These are phyloP conservation scores for Hyaloperonospora arabidopsidis DNA, from an alignment of 352 stramenopile genomes.

Conservation along the genomic window DNA sequence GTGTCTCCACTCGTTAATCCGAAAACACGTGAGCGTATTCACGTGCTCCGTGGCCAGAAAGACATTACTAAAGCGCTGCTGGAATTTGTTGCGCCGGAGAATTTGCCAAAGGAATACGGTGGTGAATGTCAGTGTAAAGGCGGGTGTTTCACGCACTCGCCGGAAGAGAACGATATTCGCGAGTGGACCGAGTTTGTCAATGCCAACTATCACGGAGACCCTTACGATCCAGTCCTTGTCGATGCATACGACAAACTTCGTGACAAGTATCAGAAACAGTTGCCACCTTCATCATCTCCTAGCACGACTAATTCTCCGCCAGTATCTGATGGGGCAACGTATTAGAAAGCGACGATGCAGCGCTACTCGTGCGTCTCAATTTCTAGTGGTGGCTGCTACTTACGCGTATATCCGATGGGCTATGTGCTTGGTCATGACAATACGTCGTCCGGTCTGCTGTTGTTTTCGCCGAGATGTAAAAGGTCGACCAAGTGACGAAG, in stretches of 20 bases:
- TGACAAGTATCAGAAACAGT: constrained; percentile 40
- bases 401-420: constrained; percentile 3
- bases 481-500: constrained; percentile 68
- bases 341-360: constrained; percentile 2
- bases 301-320: not conserved
- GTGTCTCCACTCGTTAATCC: constrained; percentile 62
- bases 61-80: constrained; percentile 64
- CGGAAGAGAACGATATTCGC: constrained; percentile 57
- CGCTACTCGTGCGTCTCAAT: constrained; percentile 21
- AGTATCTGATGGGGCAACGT: constrained; percentile 7
- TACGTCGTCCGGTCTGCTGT: constrained; percentile 11
- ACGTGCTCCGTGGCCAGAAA: constrained; percentile 55
- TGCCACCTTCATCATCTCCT: constrained; percentile 18
- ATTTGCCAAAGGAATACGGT: constrained; percentile 57
- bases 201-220: constrained; percentile 27
- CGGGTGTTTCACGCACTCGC: constrained; percentile 51
- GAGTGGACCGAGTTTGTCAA: constrained; percentile 55
- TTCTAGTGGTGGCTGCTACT: constrained; percentile 18
- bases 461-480: constrained; percentile 32
- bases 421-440: constrained; percentile 11
- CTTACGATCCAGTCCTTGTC: constrained; percentile 27
- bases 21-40: constrained; percentile 66
- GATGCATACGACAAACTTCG: constrained; percentile 38
- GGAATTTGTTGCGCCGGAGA: constrained; percentile 56
- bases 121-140: constrained; percentile 53